Evolutionary conservation across 345 rosid species (phyloP), one percentile per base, ranked within the genome.

Genomic region (Brassica incana): DNA sequence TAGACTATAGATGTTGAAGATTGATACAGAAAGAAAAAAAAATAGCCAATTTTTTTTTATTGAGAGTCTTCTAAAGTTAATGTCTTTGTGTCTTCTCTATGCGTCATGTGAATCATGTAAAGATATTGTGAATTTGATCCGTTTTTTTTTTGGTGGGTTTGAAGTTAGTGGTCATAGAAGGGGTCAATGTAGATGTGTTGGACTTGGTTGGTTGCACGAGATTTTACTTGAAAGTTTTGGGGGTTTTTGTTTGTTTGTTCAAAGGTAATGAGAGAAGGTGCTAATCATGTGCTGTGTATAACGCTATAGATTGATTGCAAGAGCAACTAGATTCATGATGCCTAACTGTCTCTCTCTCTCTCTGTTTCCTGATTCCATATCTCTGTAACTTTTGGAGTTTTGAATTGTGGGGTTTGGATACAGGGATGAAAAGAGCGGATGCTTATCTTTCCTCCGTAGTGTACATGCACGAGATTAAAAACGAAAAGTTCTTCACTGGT

Each of bases 371-470:
- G 1, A 60, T 50, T 14, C 56, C n/a, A 0, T 50, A 50, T 50
- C 16, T 50, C 16, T 50, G 56, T 1, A 50, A 50, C 56, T 50
- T 4, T 14, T 50, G 56, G 56, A 12, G 6, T 50, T 50, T 50
- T 50, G 7, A 50, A n/a, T 50, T 50, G 18, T 50, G 16, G 56
- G 52, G 54, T 36, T 36, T 36, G 6, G 52, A 11, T 30, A 80
- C 90, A 92, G 97, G 82, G 77, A 74, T 54, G 83, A 54, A 66
- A 70, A 75, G 6, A 76, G 61, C 0, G 87, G 91, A 62, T 92
- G 97, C 90, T 88, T 89, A 78, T 59, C 84, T 69, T 87, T 87
- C 84, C 81, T 89, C 50, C 20, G 85, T 73, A 76, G 67, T 58
- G 73, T 45, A 76, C 77, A 76, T 65, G 5, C 5, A 33, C 77